phyloP scores from a whole-genome alignment of 192 early-diverging fungal genomes.

The Chytriomyces confervae region DNA sequence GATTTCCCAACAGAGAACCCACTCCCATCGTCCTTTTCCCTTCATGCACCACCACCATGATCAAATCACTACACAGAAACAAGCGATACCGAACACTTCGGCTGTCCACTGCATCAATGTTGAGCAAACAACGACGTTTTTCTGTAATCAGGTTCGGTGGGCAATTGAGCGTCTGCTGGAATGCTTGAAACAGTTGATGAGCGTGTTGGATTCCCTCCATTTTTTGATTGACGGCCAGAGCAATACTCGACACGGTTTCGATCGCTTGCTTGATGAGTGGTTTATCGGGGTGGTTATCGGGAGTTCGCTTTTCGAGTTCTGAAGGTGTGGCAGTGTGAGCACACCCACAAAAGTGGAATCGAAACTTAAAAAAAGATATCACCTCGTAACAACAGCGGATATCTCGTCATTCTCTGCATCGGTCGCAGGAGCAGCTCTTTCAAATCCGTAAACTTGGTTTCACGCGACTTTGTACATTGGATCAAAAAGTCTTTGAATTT shows the following conservation, averaged over 20 bases:
- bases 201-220: constrained; percentile 57
- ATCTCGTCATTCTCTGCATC: constrained; percentile 53
- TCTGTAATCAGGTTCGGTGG: constrained; percentile 55
- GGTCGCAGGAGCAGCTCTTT: constrained; percentile 50
- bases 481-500: constrained; percentile 37
- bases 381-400: constrained; percentile 54
- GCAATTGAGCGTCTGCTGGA: constrained; percentile 59
- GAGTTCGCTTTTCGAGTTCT: constrained; percentile 58
- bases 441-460: constrained; percentile 33
- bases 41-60: constrained; percentile 49
- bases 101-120: constrained; percentile 51
- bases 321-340: constrained; percentile 8
- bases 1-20: neutral
- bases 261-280: constrained; percentile 44
- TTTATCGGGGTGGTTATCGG: constrained; percentile 56
- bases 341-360: neutral
- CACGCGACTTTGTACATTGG: constrained; percentile 24
- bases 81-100: constrained; percentile 38
- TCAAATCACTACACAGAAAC: constrained; percentile 56
- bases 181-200: constrained; percentile 58
- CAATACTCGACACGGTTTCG: constrained; percentile 52
- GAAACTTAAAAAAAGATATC: neutral
- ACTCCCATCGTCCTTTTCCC: constrained; percentile 19
- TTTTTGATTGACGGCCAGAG: constrained; percentile 58
- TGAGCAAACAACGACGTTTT: constrained; percentile 53